These are phyloP conservation scores for Mycena olivaceomarginata DNA, from an alignment of 768 basidiomycete genomes.

Conservation along the genomic window DNA sequence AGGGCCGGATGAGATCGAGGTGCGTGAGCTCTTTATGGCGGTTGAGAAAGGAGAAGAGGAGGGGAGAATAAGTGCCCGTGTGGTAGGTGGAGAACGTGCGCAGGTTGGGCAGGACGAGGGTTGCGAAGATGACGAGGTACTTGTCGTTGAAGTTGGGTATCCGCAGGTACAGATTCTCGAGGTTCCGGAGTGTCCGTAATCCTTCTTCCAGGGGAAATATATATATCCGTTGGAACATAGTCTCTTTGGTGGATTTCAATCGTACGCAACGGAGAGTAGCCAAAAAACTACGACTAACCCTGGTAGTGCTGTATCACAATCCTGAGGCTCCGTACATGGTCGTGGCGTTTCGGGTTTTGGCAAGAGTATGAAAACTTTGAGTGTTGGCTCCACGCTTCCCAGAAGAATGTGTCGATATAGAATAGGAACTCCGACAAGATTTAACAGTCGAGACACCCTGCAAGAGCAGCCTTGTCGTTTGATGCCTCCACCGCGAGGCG, in stretches of 20 bases:
- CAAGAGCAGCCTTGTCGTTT: slow-evolving; percentile 1
- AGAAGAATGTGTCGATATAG: slow-evolving; percentile 12
- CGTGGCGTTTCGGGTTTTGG: background rate
- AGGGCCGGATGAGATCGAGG: slow-evolving; percentile 32
- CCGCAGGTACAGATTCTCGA: slow-evolving; percentile 10
- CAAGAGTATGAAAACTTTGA: background rate
- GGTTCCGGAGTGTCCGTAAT: background rate
- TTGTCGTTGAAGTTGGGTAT: slow-evolving; percentile 15
- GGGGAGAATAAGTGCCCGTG: slow-evolving; percentile 10
- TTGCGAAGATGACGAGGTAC: slow-evolving; percentile 27
- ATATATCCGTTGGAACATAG: slow-evolving; percentile 21
- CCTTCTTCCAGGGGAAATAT: slow-evolving; percentile 13
- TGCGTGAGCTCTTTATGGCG: slow-evolving; percentile 31
- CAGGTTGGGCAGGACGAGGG: slow-evolving; percentile 15
- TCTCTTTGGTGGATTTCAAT: background rate
- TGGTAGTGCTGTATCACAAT: background rate
- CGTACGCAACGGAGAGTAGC: no score
- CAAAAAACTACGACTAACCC: background rate
- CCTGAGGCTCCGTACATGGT: slow-evolving; percentile 17
- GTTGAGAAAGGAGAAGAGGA: slow-evolving; percentile 20
- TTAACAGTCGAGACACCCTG: slow-evolving; percentile 5
- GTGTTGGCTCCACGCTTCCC: slow-evolving; percentile 2
- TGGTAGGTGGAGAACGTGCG: slow-evolving; percentile 22
- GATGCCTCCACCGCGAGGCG: background rate
- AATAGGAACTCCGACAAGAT: slow-evolving; percentile 3